Evolutionary conservation across 371 early-diverging fungal genomes (phyloP).

Genomic region (Lichtheimia hyalospora): DNA sequence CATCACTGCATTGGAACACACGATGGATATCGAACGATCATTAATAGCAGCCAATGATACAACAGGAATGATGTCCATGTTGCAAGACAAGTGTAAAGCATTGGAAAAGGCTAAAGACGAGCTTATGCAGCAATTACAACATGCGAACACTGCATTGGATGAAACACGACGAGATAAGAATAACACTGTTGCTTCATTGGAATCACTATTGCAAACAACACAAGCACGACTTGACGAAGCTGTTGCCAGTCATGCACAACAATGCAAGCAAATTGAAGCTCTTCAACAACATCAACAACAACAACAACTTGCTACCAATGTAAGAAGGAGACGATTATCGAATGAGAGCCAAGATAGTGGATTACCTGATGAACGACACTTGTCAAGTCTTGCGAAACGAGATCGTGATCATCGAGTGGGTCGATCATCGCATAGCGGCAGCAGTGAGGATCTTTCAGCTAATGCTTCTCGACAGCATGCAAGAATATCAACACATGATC

Average conservation of each 20-base stretch:
- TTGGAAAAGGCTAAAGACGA: constrained; percentile 12
- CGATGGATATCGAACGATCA: constrained; percentile 23
- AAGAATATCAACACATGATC: background rate
- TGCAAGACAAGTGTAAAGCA: constrained; percentile 18
- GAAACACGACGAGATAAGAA: constrained; percentile 5
- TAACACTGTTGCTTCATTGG: constrained; percentile 9
- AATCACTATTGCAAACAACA: constrained; percentile 11
- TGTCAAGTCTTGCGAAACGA: constrained; percentile 13
- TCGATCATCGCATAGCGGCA: constrained; percentile 6
- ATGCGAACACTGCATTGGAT: constrained; percentile 6
- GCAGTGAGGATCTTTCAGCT: background rate
- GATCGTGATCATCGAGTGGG: constrained; percentile 17
- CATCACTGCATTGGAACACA: constrained; percentile 25
- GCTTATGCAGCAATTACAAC: constrained; percentile 7
- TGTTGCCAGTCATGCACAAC: constrained; percentile 13
- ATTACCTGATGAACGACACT: constrained; percentile 10
- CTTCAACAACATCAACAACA: constrained; percentile 6
- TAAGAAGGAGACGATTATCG: constrained; percentile 1
- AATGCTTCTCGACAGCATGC: background rate
- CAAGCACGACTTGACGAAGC: constrained; percentile 18
- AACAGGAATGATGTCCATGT: constrained; percentile 25
- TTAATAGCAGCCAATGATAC: constrained; percentile 20
- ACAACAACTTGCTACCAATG: constrained; percentile 6
- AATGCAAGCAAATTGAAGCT: constrained; percentile 8
- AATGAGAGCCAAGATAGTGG: constrained; percentile 10